phyloP scores from a whole-genome alignment of 106 monocot genomes.

The Dioscorea dumetorum region DNA sequence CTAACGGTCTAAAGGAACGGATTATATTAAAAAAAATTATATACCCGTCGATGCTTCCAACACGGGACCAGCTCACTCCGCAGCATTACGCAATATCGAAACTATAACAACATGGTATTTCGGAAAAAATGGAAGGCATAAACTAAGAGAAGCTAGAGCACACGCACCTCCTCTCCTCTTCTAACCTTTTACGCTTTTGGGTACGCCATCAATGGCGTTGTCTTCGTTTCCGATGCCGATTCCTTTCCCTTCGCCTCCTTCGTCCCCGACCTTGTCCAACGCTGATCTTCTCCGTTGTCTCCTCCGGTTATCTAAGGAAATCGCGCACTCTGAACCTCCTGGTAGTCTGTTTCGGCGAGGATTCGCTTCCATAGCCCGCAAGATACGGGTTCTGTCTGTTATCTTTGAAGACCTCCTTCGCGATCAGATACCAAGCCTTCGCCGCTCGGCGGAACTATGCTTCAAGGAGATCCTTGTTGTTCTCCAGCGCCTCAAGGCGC shows the following conservation, averaged over 20 bases:
- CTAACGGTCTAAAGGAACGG: no score
- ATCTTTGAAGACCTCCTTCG: constrained; percentile 62
- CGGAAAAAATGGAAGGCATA: not conserved
- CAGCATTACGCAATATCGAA: not conserved
- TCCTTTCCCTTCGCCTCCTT: not conserved
- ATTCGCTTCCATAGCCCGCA: constrained; percentile 34
- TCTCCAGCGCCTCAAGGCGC: constrained; percentile 35
- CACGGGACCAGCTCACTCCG: not conserved
- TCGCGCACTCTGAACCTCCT: constrained; percentile 19
- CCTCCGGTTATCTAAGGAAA: constrained; percentile 38
- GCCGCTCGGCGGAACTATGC: constrained; percentile 45
- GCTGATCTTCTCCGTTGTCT: constrained; percentile 22
- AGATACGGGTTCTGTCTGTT: constrained; percentile 27
- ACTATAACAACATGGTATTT: not conserved
- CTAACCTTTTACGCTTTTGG: not conserved
- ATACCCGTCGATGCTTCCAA: not conserved
- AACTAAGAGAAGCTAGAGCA: not conserved
- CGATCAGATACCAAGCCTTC: not conserved
- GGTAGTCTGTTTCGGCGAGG: constrained; percentile 13
- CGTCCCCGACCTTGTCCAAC: not conserved
- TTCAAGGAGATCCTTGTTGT: constrained; percentile 54
- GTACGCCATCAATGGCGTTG: not conserved
- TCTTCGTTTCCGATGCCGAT: not conserved
- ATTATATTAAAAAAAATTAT: no score
- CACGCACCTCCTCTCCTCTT: not conserved